A percentile compares a stretch with the other conserved stretches of the same genome.
phyloP scores from a whole-genome alignment of 1,284 basidiomycete genomes.

The Ustilago xerochloae region DNA sequence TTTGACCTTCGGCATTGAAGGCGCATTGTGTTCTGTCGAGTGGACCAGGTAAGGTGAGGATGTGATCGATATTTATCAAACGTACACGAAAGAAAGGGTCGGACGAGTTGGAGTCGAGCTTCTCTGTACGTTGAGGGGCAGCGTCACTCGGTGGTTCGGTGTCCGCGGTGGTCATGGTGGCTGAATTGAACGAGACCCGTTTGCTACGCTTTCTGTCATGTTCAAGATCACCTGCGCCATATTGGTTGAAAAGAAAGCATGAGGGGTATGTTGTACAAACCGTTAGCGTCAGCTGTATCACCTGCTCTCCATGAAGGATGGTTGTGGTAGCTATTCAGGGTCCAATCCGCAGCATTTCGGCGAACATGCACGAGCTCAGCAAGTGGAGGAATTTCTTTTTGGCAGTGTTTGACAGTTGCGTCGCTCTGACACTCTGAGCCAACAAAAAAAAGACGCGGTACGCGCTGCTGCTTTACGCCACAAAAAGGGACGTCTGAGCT shows the following conservation, averaged over 20 bases:
- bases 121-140: slow-evolving; percentile 19
- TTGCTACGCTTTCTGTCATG: neutral
- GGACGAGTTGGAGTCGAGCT: slow-evolving; percentile 12
- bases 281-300: no score
- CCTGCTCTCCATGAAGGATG: no score
- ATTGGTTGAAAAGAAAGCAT: neutral
- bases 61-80: slow-evolving; percentile 62
- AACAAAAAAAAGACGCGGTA: slow-evolving; percentile 11
- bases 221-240: neutral
- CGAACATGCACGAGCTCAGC: neutral
- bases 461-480: slow-evolving; percentile 38
- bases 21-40: slow-evolving; percentile 56
- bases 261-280: neutral
- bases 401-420: no score
- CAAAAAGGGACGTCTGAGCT: slow-evolving; percentile 3
- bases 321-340: neutral
- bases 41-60: slow-evolving; percentile 40
- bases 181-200: neutral
- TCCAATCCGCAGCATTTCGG: no score
- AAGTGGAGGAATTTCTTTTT: slow-evolving; percentile 1
- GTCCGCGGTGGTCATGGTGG: slow-evolving; percentile 9
- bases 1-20: slow-evolving; percentile 74
- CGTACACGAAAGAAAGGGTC: slow-evolving; percentile 60
- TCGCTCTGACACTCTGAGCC: slow-evolving; percentile 8
- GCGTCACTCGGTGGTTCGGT: neutral